Conservation (phyloP, 192 early-diverging fungal species). For the Entomortierella chlamydospora region DNA sequence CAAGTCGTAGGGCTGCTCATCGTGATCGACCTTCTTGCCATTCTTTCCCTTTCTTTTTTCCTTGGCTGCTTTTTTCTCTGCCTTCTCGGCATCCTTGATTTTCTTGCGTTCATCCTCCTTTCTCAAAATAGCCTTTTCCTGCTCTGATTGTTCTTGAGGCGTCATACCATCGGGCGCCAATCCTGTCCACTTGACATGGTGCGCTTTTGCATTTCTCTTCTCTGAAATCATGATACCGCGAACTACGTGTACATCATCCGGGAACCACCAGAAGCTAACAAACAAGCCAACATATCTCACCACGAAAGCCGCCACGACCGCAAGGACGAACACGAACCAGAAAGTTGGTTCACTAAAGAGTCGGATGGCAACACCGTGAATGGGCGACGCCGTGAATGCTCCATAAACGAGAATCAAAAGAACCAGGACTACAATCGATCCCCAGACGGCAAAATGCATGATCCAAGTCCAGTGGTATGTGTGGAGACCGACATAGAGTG, state of each 20-base stretch:
- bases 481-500: slow-evolving; percentile 80
- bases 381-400: slow-evolving; percentile 61
- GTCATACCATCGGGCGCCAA: slow-evolving; percentile 39
- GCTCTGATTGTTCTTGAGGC: slow-evolving; percentile 33
- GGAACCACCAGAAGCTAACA: slow-evolving; percentile 72
- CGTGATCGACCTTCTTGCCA: not conserved
- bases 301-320: slow-evolving; percentile 76
- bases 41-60: not conserved
- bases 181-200: slow-evolving; percentile 38
- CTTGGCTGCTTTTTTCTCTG: slow-evolving; percentile 23
- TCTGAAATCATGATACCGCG: slow-evolving; percentile 63
- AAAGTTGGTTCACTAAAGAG: slow-evolving; percentile 77
- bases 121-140: slow-evolving; percentile 46
- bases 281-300: slow-evolving; percentile 77
- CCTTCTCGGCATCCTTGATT: slow-evolving; percentile 27
- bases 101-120: slow-evolving; percentile 27
- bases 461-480: slow-evolving; percentile 90
- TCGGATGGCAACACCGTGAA: slow-evolving; percentile 76
- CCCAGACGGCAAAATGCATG: slow-evolving; percentile 69
- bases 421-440: slow-evolving; percentile 76
- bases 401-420: slow-evolving; percentile 78
- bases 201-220: slow-evolving; percentile 24
- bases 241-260: slow-evolving; percentile 74
- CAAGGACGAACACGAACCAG: slow-evolving; percentile 78
- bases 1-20: slow-evolving; percentile 40